Evolutionary conservation across 495 filamentous ascomycete species (phyloP).

Genomic region (Thermothielavioides terrestris): DNA sequence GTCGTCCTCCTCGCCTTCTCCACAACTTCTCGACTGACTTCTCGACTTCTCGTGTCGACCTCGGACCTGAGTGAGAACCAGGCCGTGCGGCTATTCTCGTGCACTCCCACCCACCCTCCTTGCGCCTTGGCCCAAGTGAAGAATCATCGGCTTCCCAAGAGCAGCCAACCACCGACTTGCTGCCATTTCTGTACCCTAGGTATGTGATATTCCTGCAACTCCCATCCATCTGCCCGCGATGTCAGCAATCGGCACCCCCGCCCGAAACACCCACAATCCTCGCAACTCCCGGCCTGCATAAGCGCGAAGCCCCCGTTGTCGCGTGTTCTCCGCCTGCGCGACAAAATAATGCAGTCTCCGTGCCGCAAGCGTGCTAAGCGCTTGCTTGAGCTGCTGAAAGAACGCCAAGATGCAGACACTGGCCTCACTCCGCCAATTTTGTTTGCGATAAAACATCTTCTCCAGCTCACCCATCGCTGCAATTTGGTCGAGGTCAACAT

Average conservation of each 20-base stretch:
- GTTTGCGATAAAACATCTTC: conserved; percentile 12
- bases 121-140: too few relatives aligned
- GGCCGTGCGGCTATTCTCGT: too few relatives aligned
- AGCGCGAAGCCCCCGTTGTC: too few relatives aligned
- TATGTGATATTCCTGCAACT: too few relatives aligned
- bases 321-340: too few relatives aligned
- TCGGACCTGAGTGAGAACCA: too few relatives aligned
- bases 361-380: conserved; percentile 1
- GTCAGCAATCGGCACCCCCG: background rate
- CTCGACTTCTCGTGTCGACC: too few relatives aligned
- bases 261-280: background rate
- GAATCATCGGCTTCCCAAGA: too few relatives aligned
- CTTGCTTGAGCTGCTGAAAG: conserved; percentile 7
- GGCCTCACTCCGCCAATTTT: conserved; percentile 7
- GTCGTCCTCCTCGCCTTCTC: background rate
- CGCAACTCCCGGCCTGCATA: background rate
- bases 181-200: too few relatives aligned
- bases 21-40: background rate
- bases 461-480: conserved; percentile 8
- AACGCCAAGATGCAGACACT: conserved; percentile 7
- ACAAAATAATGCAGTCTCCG: background rate
- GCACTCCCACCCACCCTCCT: too few relatives aligned
- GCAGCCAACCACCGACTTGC: too few relatives aligned
- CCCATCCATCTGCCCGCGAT: too few relatives aligned
- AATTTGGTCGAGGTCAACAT: conserved; percentile 7